Evolutionary conservation across 2,329 filamentous ascomycete genomes (phyloP), one percentile per base, ranked within the genome.

Genomic region (Fusarium sp.): DNA sequence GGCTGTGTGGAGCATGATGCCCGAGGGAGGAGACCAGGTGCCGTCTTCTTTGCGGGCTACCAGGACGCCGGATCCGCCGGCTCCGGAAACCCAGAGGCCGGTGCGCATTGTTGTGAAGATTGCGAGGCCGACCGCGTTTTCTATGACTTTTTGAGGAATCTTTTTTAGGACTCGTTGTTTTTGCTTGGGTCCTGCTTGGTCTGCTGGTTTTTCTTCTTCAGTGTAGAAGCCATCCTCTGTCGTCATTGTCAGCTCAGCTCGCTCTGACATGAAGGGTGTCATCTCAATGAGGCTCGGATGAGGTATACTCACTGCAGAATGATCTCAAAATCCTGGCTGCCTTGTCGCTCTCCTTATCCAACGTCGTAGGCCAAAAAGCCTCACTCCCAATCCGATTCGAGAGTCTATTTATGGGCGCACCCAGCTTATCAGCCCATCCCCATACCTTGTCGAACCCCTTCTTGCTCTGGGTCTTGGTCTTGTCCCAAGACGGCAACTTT

Each of bases 321-420:
- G 92, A 94, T 78, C 91, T 90, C 52, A 97, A 82, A 45, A 97
- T 97, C 18, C 94, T 87, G 25, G 95, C 95, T 1, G 94, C 94
- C 85, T 97, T 97, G 82, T 97, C 94, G 77, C 92, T 93, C 85
- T 97, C 95, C 81, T 94, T 94, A 79, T 97, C 95, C 75, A 97
- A 86, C 1, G 92, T 92, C 60, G 92, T 94, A 2, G 95, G 95
- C 92, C 95, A 94, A 81, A 97, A 97, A 5, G 94, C 92, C 82
- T 97, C 95, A 40, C 83, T 84, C 29, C 95, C 95, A 59, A 97
- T 88, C 80, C 92, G 94, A 84, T 97, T 95, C 27, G 92, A 94
- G 16, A 97, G 82, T 57, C 89, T 89, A 79, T 97, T 97, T 78
- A 97, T 90, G 2, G 95, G 94, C 2, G 89, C 90, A 18, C 93